Conservation (phyloP, 306 rosid species). For the Senna siamea region DNA sequence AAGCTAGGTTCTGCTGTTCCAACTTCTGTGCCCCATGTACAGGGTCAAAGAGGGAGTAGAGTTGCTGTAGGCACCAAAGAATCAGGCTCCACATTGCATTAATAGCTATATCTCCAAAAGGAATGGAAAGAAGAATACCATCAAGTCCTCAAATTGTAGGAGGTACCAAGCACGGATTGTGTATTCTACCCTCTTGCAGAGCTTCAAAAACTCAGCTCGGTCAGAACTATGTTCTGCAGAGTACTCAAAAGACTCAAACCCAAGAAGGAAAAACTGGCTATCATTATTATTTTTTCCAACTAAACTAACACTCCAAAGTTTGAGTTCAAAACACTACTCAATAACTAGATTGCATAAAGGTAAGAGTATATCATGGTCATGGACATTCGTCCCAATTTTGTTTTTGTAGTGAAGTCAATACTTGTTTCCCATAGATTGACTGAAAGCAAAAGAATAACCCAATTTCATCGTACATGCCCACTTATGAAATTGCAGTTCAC, state of each 20-base stretch:
- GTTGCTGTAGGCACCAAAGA: slow-evolving; percentile 63
- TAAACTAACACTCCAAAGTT: background rate
- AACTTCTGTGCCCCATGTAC: slow-evolving; percentile 66
- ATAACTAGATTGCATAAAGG: background rate
- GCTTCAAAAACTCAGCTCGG: slow-evolving; percentile 76
- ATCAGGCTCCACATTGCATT: slow-evolving; percentile 1
- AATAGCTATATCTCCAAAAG: slow-evolving; percentile 20
- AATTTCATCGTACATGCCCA: background rate
- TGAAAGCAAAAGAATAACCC: background rate
- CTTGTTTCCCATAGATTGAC: background rate
- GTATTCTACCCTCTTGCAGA: slow-evolving; percentile 86
- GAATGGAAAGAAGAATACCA: slow-evolving; percentile 54
- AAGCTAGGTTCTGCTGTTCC: slow-evolving; percentile 62
- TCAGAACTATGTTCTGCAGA: slow-evolving; percentile 70
- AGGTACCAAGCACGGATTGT: slow-evolving; percentile 96
- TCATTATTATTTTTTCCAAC: background rate
- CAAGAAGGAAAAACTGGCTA: background rate
- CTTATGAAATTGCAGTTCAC: background rate
- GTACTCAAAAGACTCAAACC: slow-evolving; percentile 18
- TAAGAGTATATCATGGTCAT: background rate
- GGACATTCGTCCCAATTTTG: background rate
- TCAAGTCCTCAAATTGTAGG: slow-evolving; percentile 93
- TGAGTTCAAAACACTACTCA: background rate
- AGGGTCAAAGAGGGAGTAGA: slow-evolving; percentile 87
- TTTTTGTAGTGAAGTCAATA: background rate